phyloP scores from a whole-genome alignment of 2,329 filamentous ascomycete species.

The Curvularia sp. region DNA sequence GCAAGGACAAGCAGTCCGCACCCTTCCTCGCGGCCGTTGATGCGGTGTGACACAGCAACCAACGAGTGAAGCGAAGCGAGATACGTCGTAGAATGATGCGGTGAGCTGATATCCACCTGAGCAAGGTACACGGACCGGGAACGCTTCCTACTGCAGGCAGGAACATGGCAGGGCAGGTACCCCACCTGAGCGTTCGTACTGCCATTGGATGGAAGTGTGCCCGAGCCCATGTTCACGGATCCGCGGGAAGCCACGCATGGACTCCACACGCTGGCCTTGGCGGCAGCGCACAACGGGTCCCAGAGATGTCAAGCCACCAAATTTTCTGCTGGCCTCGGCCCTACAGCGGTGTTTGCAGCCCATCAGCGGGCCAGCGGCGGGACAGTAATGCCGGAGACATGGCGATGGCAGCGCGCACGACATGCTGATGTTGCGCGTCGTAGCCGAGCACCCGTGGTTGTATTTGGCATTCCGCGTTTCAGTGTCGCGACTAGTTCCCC shows the following conservation, averaged over 20 bases:
- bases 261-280: conserved; percentile 14
- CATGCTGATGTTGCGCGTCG: conserved; percentile 7
- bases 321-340: conserved; percentile 20
- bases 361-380: neutral
- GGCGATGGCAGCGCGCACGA: conserved; percentile 8
- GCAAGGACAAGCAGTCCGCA: neutral
- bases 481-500: conserved; percentile 2
- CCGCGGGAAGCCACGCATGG: conserved; percentile 19
- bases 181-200: neutral
- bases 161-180: conserved; percentile 4
- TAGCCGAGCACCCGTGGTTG: conserved; percentile 6
- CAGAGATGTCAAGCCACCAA: conserved; percentile 12
- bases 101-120: conserved; percentile 14
- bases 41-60: conserved; percentile 19
- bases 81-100: conserved; percentile 7
- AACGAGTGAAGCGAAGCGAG: conserved; percentile 8
- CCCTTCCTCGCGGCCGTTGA: conserved; percentile 8
- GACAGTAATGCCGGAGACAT: conserved; percentile 12
- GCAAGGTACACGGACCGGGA: conserved; percentile 7
- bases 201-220: conserved; percentile 16
- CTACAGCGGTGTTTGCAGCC: conserved; percentile 6
- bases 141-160: conserved; percentile 8
- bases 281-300: conserved; percentile 1
- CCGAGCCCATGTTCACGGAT: conserved; percentile 20
- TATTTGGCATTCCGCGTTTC: conserved; percentile 20